Evolutionary conservation across 108 stramenopile genomes (phyloP).

Genomic region (Fragilaria radians): DNA sequence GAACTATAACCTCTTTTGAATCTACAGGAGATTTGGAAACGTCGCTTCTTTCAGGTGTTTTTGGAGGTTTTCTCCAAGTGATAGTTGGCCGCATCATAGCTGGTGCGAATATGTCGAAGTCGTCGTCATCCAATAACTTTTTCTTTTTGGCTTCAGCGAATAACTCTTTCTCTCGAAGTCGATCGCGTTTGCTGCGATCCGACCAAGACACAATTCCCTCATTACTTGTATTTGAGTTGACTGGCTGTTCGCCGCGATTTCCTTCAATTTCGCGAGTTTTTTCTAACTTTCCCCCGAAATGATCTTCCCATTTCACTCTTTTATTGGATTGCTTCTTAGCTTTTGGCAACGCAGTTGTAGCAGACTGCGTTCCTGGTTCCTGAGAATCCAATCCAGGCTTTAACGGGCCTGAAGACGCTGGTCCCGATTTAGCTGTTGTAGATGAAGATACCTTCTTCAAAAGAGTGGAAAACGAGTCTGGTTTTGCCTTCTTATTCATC

Average conservation of each 20-base stretch:
- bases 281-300: constrained; percentile 52
- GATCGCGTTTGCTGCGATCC: constrained; percentile 58
- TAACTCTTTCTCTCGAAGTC: constrained; percentile 67
- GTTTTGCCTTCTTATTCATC: not conserved
- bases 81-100: constrained; percentile 48
- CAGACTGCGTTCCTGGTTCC: not conserved
- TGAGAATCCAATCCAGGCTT: not conserved
- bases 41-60: constrained; percentile 42
- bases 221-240: not conserved
- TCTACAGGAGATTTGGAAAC: constrained; percentile 48
- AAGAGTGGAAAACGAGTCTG: not conserved
- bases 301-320: constrained; percentile 76
- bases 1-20: constrained; percentile 54
- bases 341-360: not conserved
- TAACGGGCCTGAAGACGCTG: not conserved
- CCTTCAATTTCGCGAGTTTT: constrained; percentile 25
- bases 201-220: constrained; percentile 46
- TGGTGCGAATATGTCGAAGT: constrained; percentile 15
- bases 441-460: not conserved
- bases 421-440: not conserved
- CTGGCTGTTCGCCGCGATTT: constrained; percentile 4
- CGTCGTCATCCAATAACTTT: not conserved
- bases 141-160: constrained; percentile 49
- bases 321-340: constrained; percentile 26
- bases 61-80: constrained; percentile 35